phyloP scores from a whole-genome alignment of 2,329 filamentous ascomycete genomes.

The Pseudogymnoascus pannorum region DNA sequence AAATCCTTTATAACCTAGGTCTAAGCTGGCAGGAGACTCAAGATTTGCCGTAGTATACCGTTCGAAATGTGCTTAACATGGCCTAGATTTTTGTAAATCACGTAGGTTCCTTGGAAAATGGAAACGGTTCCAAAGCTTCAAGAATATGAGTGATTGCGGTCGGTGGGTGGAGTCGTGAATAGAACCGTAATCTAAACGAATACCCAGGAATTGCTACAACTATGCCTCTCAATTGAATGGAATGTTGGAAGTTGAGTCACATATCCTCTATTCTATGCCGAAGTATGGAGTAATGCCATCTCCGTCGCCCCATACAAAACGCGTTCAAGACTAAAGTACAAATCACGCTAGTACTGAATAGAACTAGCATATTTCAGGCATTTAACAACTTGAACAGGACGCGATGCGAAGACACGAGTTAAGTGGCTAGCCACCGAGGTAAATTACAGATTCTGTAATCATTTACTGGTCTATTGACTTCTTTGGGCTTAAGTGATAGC shows the following conservation, averaged over 20 bases:
- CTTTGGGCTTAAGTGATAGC: not conserved
- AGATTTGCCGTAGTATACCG: not conserved
- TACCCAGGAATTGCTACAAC: not conserved
- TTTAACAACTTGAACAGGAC: conserved; percentile 1
- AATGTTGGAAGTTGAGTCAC: not conserved
- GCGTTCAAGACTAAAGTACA: not conserved
- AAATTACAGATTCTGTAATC: not conserved
- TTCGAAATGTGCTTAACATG: conserved; percentile 1
- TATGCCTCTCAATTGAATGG: not conserved
- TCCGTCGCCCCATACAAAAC: not conserved
- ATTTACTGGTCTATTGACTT: conserved; percentile 4
- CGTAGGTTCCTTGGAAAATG: not conserved
- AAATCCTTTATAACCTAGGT: not conserved
- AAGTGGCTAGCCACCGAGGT: conserved; percentile 4
- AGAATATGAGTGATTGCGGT: conserved; percentile 5
- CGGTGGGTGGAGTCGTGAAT: not conserved
- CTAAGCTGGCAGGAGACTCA: not conserved
- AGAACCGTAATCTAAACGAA: not conserved
- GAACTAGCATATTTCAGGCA: not conserved
- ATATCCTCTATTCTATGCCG: not conserved
- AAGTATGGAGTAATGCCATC: not conserved
- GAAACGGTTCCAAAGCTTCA: not conserved
- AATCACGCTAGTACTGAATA: not conserved
- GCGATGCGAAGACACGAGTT: conserved; percentile 6
- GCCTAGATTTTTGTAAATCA: conserved; percentile 1